phyloP scores from a whole-genome alignment of 805 yeast genomes.

The Priceomyces castillae region DNA sequence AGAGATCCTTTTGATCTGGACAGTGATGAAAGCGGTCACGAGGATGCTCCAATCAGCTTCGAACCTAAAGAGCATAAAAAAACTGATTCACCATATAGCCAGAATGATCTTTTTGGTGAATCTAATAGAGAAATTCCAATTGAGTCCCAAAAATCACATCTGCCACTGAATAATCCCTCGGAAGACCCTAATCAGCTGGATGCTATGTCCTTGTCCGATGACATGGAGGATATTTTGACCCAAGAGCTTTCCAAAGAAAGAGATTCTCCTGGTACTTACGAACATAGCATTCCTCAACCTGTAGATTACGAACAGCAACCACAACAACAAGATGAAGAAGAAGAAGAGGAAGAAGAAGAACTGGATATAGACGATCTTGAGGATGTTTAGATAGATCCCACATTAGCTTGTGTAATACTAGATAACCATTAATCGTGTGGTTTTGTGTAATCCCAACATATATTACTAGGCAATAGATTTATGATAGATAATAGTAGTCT shows the following conservation, averaged over 20 bases:
- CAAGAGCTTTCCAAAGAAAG: neutral
- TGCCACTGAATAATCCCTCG: neutral
- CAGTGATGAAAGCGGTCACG: constrained; percentile 13
- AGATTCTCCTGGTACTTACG: neutral
- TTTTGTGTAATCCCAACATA: no score
- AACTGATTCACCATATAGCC: neutral
- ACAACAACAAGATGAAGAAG: neutral
- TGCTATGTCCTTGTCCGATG: neutral
- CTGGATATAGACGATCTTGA: constrained; percentile 4
- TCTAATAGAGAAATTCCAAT: neutral
- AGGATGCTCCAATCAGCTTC: constrained; percentile 3
- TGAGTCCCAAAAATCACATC: neutral
- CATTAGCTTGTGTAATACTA: no score
- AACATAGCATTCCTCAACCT: neutral
- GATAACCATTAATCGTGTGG: no score
- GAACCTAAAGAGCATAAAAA: neutral
- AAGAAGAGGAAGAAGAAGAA: neutral
- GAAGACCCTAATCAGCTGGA: constrained; percentile 2
- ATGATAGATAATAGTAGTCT: no score
- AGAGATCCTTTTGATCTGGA: constrained; percentile 17
- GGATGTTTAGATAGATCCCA: constrained; percentile 1
- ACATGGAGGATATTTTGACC: constrained; percentile 2
- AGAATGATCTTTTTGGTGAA: neutral
- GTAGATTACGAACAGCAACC: neutral
- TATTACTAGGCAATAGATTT: no score